phyloP scores from a whole-genome alignment of 2,329 filamentous ascomycete genomes.

The Scortechinia acanthostroma region DNA sequence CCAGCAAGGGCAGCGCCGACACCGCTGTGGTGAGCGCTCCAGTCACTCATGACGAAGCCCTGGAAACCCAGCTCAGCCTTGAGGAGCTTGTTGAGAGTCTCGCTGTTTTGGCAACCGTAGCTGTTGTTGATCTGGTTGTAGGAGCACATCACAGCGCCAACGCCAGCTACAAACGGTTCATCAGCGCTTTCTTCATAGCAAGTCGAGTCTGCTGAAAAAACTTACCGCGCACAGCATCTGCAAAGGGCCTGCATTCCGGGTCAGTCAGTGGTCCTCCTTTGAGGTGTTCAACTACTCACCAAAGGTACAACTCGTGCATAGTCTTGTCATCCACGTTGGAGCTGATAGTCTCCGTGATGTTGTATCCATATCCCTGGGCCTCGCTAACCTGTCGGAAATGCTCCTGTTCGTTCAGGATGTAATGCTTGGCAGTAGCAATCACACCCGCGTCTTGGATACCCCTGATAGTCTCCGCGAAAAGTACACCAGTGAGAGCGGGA shows the following conservation, averaged over 20 bases:
- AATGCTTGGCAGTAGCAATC: conserved; percentile 67
- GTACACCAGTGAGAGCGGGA: conserved; percentile 55
- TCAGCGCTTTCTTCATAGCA: not conserved
- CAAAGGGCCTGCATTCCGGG: too few relatives aligned
- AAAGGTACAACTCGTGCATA: conserved; percentile 18
- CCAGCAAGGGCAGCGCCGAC: conserved; percentile 28
- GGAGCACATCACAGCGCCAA: conserved; percentile 17
- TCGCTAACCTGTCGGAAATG: conserved; percentile 18
- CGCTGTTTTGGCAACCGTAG: conserved; percentile 36
- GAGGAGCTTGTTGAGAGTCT: conserved; percentile 33
- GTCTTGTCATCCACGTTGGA: conserved; percentile 14
- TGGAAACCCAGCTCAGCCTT: conserved; percentile 42
- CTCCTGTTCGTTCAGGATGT: conserved; percentile 73
- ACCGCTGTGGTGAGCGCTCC: conserved; percentile 31
- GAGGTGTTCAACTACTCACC: too few relatives aligned
- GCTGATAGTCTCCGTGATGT: conserved; percentile 24
- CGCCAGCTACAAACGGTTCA: too few relatives aligned
- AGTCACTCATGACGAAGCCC: conserved; percentile 34
- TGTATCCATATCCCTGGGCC: conserved; percentile 11
- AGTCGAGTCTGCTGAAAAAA: not conserved
- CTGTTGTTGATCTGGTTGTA: conserved; percentile 30
- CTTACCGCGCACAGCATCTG: conserved; percentile 10
- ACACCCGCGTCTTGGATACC: conserved; percentile 69
- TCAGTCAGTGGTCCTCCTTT: too few relatives aligned
- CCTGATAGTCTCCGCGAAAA: conserved; percentile 46